phyloP scores from a whole-genome alignment of 148 eudicot genomes.

The Polygonum maritimum region DNA sequence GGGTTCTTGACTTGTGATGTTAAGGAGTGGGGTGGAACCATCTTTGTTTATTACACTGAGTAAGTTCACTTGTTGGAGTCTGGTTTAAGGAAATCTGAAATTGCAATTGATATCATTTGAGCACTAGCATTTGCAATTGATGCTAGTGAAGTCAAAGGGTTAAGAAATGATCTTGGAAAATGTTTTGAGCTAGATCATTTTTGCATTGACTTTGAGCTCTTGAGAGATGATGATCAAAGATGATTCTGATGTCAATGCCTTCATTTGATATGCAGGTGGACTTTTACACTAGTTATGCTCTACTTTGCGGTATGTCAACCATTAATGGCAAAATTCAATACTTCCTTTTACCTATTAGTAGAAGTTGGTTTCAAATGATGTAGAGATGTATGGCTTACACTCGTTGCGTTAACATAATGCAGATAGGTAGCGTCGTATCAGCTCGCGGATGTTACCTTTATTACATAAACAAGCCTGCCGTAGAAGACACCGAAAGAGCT shows the following conservation, averaged over 20 bases:
- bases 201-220: not conserved
- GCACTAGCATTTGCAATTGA: not conserved
- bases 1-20: constrained; percentile 37
- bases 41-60: constrained; percentile 60
- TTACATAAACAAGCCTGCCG: constrained; percentile 12
- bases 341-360: not conserved
- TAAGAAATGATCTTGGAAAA: not conserved
- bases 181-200: not conserved
- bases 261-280: constrained; percentile 49
- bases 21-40: constrained; percentile 24
- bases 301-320: constrained; percentile 57
- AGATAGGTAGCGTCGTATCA: constrained; percentile 43
- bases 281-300: constrained; percentile 48
- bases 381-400: not conserved
- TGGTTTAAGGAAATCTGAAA: not conserved
- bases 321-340: not conserved
- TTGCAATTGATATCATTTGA: not conserved
- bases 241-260: not conserved
- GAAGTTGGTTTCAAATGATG: not conserved
- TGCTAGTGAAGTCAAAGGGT: not conserved
- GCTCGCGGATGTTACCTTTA: constrained; percentile 41
- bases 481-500: constrained; percentile 12
- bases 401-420: not conserved
- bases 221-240: not conserved
- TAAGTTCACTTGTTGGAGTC: constrained; percentile 9